These are phyloP conservation scores for Arctostaphylos glauca DNA, from an alignment of 148 eudicot species.

Conservation along the genomic window DNA sequence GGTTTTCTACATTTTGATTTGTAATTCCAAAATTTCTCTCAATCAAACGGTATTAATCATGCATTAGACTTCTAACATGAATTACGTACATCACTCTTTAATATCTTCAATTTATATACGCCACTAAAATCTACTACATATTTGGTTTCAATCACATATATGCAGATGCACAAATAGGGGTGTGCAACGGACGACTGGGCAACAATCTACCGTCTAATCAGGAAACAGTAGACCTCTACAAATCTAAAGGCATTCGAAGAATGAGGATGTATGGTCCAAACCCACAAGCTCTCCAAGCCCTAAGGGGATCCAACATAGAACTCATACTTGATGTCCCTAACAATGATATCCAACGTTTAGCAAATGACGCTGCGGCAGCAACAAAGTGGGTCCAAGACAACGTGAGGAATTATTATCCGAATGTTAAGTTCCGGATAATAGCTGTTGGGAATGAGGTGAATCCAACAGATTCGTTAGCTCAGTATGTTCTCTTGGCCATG, in stretches of 20 bases:
- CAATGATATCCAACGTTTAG: background rate
- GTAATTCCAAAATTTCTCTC: no score
- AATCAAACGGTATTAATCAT: no score
- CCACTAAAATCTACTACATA: background rate
- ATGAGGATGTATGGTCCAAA: constrained; percentile 37
- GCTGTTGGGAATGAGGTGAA: constrained; percentile 53
- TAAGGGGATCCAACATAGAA: constrained; percentile 29
- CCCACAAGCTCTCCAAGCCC: constrained; percentile 26
- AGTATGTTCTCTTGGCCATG: constrained; percentile 42
- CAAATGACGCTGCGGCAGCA: constrained; percentile 18
- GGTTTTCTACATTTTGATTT: no score
- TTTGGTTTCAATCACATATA: background rate
- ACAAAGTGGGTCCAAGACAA: constrained; percentile 39
- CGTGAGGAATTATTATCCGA: constrained; percentile 22
- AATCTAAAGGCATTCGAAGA: constrained; percentile 25
- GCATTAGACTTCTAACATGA: no score
- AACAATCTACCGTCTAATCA: constrained; percentile 28
- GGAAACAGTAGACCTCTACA: constrained; percentile 31
- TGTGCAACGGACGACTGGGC: constrained; percentile 31
- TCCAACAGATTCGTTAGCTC: constrained; percentile 25
- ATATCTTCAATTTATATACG: no score
- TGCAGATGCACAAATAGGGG: constrained; percentile 23
- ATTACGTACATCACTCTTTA: no score
- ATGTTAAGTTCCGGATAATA: constrained; percentile 30
- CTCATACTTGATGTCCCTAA: background rate